These are phyloP conservation scores for Apiospora hydei DNA, from an alignment of 2,329 filamentous ascomycete species.

Conservation along the genomic window DNA sequence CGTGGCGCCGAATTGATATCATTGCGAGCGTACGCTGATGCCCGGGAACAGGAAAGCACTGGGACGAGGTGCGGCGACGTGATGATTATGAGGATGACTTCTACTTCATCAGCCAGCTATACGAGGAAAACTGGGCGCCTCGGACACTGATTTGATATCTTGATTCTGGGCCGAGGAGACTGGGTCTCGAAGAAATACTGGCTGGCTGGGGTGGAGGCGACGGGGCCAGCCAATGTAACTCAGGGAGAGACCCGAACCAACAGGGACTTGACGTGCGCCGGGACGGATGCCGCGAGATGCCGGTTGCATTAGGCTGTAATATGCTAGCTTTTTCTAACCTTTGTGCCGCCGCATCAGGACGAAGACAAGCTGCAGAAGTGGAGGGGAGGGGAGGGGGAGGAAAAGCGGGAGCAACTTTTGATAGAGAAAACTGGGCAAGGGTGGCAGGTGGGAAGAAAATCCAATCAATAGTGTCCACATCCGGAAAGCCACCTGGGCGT, in stretches of 20 bases:
- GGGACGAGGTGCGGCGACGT: constrained; percentile 53
- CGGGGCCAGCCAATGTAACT: not conserved
- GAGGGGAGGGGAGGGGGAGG: not conserved
- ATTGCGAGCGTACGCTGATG: not conserved
- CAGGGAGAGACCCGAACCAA: not conserved
- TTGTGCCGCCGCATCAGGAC: constrained; percentile 2
- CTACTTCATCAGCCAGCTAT: constrained; percentile 67
- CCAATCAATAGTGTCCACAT: not conserved
- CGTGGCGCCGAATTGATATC: no score
- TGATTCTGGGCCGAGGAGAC: not conserved
- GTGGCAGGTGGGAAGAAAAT: not conserved
- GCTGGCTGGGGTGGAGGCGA: constrained; percentile 9
- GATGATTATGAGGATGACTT: constrained; percentile 62
- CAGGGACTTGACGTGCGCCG: not conserved
- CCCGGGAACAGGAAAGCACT: constrained; percentile 46
- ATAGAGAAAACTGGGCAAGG: constrained; percentile 2
- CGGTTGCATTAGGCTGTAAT: constrained; percentile 2
- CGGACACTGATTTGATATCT: constrained; percentile 9
- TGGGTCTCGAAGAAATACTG: not conserved
- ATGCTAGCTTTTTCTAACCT: constrained; percentile 13
- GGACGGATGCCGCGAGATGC: not conserved
- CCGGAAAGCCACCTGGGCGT: not conserved
- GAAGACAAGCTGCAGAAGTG: constrained; percentile 1
- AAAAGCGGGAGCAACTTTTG: constrained; percentile 4
- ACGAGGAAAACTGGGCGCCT: constrained; percentile 56